Base-by-base conservation (phyloP, 2,329 filamentous ascomycete genomes). In the Penicillium sp. region DNA sequence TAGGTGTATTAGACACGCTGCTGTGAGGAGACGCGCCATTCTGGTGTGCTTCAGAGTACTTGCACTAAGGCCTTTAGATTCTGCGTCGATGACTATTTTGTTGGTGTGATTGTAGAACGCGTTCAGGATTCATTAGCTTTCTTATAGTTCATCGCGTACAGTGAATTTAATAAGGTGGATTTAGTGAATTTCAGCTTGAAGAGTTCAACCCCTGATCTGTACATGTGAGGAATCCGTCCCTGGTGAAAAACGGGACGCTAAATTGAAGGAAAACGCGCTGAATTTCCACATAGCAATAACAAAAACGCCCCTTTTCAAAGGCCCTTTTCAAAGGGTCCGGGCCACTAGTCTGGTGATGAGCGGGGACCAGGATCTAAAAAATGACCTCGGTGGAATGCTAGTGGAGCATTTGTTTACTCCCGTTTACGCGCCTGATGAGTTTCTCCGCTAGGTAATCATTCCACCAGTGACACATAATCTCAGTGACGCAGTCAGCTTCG, bases 1-100 rank as follows among this genome's bases (percentile, higher is more conserved):
- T 51, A 75, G 67, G 56, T 78, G 76, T 55, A 79, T 60, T 54
- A 83, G 71, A 56, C 76, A 51, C 22, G 52, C 47, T 5, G 62
- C 33, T 16, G 47, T 24, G 8, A 65, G 27, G 19, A 52, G 47
- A 47, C 58, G 61, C 21, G 52, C 56, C 65, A 68, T 68, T 4
- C 56, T 22, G 16, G 7, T n/a, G 37, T 35, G 10, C 29, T 8
- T 24, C 19, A 29, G 33, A 26, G 31, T 39, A 26, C 24, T 27
- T 11, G 21, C 35, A 3, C 9, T 39, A 19, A 2, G 8, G 35
- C 35, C 3, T 4, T 19, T n/a, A 19, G 8, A n/a, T 9, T 5
- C 8, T 4, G 39, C 10, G 19, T 14, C 3, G 35, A 39, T 14
- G 39, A 14, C 3, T 14, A 6, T 22, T 22, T 42, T 42, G 8